Conservation (phyloP, 139 green algal genomes). For the Edaphochlamys debaryana region DNA sequence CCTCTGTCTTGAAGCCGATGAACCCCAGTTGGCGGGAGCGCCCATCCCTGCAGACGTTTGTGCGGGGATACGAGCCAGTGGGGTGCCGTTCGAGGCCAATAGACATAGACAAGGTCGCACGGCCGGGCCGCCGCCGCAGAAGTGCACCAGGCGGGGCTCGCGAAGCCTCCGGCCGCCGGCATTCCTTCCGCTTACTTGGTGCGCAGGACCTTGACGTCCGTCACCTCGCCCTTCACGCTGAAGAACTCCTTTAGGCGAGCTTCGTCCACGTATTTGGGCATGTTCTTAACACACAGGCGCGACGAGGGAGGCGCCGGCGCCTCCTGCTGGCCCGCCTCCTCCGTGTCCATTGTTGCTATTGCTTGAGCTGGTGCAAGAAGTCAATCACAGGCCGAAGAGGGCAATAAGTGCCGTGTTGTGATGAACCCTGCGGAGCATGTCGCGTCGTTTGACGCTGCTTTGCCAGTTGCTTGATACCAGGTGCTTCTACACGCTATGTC, state of each 20-base stretch:
- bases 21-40: conserved; percentile 93
- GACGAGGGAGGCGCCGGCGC: conserved; percentile 45
- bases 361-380: too few relatives aligned
- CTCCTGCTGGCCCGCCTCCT: not conserved
- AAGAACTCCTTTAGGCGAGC: conserved; percentile 82
- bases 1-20: conserved; percentile 87
- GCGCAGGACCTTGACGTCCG: conserved; percentile 93
- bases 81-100: too few relatives aligned
- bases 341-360: not conserved
- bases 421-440: too few relatives aligned
- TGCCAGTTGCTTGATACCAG: too few relatives aligned
- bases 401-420: too few relatives aligned
- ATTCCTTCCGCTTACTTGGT: conserved; percentile 73
- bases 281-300: conserved; percentile 93
- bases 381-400: too few relatives aligned
- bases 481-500: too few relatives aligned
- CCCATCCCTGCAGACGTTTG: conserved; percentile 89
- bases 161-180: not conserved
- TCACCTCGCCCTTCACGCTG: conserved; percentile 87
- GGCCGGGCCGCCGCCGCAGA: too few relatives aligned
- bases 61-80: too few relatives aligned
- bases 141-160: too few relatives aligned
- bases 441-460: too few relatives aligned
- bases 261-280: conserved; percentile 91
- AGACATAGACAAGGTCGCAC: too few relatives aligned